phyloP scores from a whole-genome alignment of 2,329 filamentous ascomycete genomes.

The Aureobasidium sp. region DNA sequence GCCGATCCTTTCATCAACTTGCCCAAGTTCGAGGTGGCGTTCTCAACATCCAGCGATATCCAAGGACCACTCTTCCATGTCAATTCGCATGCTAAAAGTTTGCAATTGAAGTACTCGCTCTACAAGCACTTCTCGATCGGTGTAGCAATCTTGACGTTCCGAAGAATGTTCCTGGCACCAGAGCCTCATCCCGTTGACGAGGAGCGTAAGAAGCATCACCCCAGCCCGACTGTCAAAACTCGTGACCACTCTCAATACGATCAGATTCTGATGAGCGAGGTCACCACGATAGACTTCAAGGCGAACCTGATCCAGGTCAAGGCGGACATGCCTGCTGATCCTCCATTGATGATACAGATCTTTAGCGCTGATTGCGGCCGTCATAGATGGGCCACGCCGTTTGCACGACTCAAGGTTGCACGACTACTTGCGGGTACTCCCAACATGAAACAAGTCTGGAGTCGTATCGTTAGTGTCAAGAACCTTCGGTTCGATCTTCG shows the following conservation, averaged over 20 bases:
- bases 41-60: constrained; percentile 76
- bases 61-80: constrained; percentile 84
- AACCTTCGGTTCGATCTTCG: constrained; percentile 71
- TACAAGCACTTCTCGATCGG: constrained; percentile 87
- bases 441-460: constrained; percentile 75
- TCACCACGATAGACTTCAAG: constrained; percentile 75
- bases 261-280: constrained; percentile 41
- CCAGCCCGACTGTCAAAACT: constrained; percentile 2
- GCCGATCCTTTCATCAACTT: constrained; percentile 76
- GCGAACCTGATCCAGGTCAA: constrained; percentile 78
- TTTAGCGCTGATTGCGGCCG: constrained; percentile 74
- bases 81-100: constrained; percentile 67
- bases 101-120: constrained; percentile 82
- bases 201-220: constrained; percentile 10
- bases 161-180: constrained; percentile 6
- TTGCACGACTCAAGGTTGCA: constrained; percentile 64
- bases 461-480: constrained; percentile 75
- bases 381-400: constrained; percentile 81
- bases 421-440: constrained; percentile 85
- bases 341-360: constrained; percentile 82
- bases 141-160: constrained; percentile 51
- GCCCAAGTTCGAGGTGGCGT: constrained; percentile 76
- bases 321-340: constrained; percentile 77
- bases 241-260: background rate
- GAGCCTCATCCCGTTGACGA: background rate